Conservation (phyloP, 768 basidiomycete genomes). For the Boletus insuetus region DNA sequence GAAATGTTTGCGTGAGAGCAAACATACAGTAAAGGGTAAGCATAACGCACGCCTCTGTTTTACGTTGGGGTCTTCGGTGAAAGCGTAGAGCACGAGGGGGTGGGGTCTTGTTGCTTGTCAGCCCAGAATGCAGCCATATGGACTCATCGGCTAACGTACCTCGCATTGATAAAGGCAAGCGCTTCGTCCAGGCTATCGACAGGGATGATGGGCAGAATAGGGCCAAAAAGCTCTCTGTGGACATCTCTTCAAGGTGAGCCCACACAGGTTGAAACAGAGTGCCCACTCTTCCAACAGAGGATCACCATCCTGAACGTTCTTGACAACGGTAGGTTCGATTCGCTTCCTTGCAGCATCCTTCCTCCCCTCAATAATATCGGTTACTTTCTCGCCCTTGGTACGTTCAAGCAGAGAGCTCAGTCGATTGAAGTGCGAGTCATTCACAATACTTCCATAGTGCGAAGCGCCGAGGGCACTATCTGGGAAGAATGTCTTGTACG, state of each 20-base stretch:
- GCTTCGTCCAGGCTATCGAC: constrained; percentile 57
- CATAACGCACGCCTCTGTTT: constrained; percentile 38
- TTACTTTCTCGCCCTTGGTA: constrained; percentile 55
- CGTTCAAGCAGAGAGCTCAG: constrained; percentile 47
- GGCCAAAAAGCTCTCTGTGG: constrained; percentile 70
- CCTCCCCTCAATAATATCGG: constrained; percentile 44
- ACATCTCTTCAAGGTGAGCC: neutral
- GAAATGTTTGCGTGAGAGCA: neutral
- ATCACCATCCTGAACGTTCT: constrained; percentile 52
- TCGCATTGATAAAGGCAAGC: constrained; percentile 49
- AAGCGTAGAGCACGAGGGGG: constrained; percentile 63
- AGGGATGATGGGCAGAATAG: constrained; percentile 60
- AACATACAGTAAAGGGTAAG: neutral
- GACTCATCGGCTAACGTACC: constrained; percentile 35
- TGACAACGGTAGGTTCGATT: constrained; percentile 61
- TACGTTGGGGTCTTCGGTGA: constrained; percentile 46
- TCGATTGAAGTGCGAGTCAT: constrained; percentile 51
- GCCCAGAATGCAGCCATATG: neutral
- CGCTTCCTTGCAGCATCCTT: constrained; percentile 37
- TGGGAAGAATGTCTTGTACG: constrained; percentile 51
- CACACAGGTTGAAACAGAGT: no score
- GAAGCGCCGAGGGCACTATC: constrained; percentile 44
- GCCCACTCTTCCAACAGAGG: constrained; percentile 57
- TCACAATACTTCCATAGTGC: constrained; percentile 52
- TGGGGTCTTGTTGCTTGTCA: constrained; percentile 41